phyloP scores from a whole-genome alignment of 2,329 filamentous ascomycete species.

The Hortaea werneckii region DNA sequence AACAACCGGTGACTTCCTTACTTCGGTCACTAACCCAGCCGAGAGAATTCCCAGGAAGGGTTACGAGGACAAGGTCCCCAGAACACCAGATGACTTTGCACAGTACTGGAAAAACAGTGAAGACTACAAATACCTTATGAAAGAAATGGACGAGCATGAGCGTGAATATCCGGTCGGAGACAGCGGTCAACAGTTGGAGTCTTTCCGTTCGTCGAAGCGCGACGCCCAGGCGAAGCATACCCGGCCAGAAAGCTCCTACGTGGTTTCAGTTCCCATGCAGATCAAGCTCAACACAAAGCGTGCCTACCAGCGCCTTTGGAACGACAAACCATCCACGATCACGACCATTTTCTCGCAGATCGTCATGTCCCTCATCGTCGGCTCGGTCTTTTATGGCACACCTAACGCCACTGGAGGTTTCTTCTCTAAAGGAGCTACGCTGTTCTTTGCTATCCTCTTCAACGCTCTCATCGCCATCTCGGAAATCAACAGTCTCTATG shows the following conservation, averaged over 20 bases:
- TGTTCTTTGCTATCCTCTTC: slow-evolving; percentile 52
- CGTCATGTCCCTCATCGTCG: slow-evolving; percentile 51
- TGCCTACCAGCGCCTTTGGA: slow-evolving; percentile 44
- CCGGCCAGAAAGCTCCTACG: slow-evolving; percentile 47
- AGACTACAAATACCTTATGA: slow-evolving; percentile 34
- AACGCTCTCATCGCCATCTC: slow-evolving; percentile 49
- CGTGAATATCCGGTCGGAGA: slow-evolving; percentile 34
- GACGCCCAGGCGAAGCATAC: slow-evolving; percentile 43
- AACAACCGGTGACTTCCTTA: slow-evolving; percentile 61
- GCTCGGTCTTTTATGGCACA: slow-evolving; percentile 49
- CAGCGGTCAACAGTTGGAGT: slow-evolving; percentile 30
- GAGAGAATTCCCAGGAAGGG: slow-evolving; percentile 49
- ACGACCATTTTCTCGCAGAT: slow-evolving; percentile 40
- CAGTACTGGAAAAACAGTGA: slow-evolving; percentile 38
- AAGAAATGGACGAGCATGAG: slow-evolving; percentile 44
- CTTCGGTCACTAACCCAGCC: slow-evolving; percentile 54
- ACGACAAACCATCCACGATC: slow-evolving; percentile 40
- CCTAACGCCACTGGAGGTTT: slow-evolving; percentile 43
- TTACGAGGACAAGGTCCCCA: slow-evolving; percentile 51
- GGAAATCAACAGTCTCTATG: slow-evolving; percentile 57
- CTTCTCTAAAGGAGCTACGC: slow-evolving; percentile 44
- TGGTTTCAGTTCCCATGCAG: slow-evolving; percentile 47
- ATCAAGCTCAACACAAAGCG: slow-evolving; percentile 40
- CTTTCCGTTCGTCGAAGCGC: slow-evolving; percentile 41
- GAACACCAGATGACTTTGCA: slow-evolving; percentile 61